phyloP scores from a whole-genome alignment of 495 filamentous ascomycete species.

The Penicillium atrosanguineum region DNA sequence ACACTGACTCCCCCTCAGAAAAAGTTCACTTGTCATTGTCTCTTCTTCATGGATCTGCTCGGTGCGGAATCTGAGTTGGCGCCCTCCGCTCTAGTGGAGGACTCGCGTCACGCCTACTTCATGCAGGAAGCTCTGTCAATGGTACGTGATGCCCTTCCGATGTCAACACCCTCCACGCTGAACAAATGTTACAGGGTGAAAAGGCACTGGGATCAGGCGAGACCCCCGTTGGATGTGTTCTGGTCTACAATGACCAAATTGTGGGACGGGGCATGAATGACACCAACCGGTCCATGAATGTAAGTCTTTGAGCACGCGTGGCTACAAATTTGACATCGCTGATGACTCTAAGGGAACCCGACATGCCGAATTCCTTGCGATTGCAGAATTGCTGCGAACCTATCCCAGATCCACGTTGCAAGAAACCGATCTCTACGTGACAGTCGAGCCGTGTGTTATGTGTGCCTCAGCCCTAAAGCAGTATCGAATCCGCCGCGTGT shows the following conservation, averaged over 20 bases:
- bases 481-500: conserved; percentile 75
- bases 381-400: conserved; percentile 58
- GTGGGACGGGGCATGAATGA: conserved; percentile 93
- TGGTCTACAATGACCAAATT: conserved; percentile 70
- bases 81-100: conserved; percentile 9
- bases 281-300: conserved; percentile 81
- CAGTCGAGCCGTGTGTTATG: conserved; percentile 98
- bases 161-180: conserved; percentile 1
- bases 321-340: not conserved
- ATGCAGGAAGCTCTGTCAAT: conserved; percentile 71
- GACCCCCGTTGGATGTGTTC: conserved; percentile 94
- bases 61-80: not conserved
- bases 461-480: conserved; percentile 91
- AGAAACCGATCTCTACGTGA: conserved; percentile 85
- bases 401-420: conserved; percentile 60
- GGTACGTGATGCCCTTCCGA: conserved; percentile 39
- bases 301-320: conserved; percentile 26
- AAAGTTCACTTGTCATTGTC: not conserved
- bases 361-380: conserved; percentile 90
- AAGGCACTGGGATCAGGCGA: conserved; percentile 78
- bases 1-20: not conserved
- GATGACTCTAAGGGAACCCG: conserved; percentile 67
- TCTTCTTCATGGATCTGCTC: not conserved
- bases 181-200: conserved; percentile 56
- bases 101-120: conserved; percentile 51